These are phyloP conservation scores for Kuraishia borneana DNA, from an alignment of 805 yeast genomes.

Conservation along the genomic window DNA sequence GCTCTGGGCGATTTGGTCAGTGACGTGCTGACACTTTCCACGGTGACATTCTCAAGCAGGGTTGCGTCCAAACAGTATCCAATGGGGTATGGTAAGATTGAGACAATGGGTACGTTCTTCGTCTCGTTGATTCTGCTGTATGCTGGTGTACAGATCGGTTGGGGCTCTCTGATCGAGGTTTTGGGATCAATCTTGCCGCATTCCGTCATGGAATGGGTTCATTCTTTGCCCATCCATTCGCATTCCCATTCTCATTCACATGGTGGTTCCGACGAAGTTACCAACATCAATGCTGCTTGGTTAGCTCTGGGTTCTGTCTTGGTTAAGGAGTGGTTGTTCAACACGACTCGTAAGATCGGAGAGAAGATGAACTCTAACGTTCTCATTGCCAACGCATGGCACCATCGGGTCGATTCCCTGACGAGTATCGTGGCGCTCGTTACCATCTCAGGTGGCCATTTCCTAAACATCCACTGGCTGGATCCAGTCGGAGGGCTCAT, in stretches of 20 bases:
- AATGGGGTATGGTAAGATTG: conserved; percentile 85
- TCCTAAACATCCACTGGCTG: conserved; percentile 69
- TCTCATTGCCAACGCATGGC: conserved; percentile 96
- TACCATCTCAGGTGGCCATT: conserved; percentile 78
- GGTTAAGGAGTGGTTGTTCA: conserved; percentile 81
- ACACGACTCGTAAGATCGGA: conserved; percentile 76
- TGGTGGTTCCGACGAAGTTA: conserved; percentile 20
- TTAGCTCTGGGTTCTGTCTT: conserved; percentile 82
- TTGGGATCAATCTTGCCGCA: conserved; percentile 61
- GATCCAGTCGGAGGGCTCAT: conserved; percentile 89
- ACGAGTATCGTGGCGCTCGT: conserved; percentile 85
- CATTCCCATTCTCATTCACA: conserved; percentile 40
- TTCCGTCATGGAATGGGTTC: conserved; percentile 40
- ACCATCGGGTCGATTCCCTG: conserved; percentile 88
- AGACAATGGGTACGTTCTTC: conserved; percentile 82
- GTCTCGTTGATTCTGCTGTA: conserved; percentile 74
- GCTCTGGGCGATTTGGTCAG: conserved; percentile 85
- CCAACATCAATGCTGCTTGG: conserved; percentile 92
- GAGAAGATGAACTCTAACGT: conserved; percentile 73
- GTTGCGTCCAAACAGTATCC: conserved; percentile 58
- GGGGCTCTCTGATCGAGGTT: conserved; percentile 64
- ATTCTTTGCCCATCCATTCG: conserved; percentile 38
- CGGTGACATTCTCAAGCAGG: conserved; percentile 67
- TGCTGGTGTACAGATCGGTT: conserved; percentile 89
- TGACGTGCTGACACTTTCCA: conserved; percentile 79